Evolutionary conservation across 345 rosid species (phyloP).

Genomic region (Linum trigynum): DNA sequence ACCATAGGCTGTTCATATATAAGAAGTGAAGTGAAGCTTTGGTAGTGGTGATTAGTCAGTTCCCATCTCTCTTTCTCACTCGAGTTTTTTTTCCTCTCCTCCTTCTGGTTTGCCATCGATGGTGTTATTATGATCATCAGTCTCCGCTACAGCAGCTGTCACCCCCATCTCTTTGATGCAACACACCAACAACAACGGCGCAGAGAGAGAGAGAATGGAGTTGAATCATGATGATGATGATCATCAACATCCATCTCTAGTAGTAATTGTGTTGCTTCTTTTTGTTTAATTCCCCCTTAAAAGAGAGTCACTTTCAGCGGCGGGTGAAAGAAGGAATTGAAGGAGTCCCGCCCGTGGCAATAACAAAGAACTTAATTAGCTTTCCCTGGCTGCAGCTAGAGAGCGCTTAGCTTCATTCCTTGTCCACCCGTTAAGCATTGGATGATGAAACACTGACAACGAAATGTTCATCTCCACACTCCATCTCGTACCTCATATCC

Average conservation of each 20-base stretch:
- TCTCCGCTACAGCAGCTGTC: not conserved
- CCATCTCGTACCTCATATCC: too few relatives aligned
- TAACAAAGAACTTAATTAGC: too few relatives aligned
- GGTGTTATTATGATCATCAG: too few relatives aligned
- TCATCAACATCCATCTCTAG: too few relatives aligned
- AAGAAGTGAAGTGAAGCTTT: too few relatives aligned
- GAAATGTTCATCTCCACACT: not conserved
- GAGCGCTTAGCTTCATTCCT: too few relatives aligned
- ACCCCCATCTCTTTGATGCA: not conserved
- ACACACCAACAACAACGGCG: conserved; percentile 43
- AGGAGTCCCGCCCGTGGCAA: too few relatives aligned
- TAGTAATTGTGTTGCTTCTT: not conserved
- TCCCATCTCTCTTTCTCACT: not conserved
- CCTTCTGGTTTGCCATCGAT: too few relatives aligned
- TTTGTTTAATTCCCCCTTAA: not conserved
- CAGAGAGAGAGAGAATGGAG: conserved; percentile 29
- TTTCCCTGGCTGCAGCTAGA: too few relatives aligned
- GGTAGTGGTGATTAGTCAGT: conserved; percentile 19
- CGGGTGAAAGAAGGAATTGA: not conserved
- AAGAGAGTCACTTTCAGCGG: not conserved
- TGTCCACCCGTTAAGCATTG: not conserved
- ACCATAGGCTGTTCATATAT: too few relatives aligned
- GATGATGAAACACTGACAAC: not conserved
- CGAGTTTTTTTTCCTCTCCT: not conserved
- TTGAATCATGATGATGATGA: too few relatives aligned